Conservation (phyloP, 1,284 basidiomycete genomes). For the Rhodotorula sp. region DNA sequence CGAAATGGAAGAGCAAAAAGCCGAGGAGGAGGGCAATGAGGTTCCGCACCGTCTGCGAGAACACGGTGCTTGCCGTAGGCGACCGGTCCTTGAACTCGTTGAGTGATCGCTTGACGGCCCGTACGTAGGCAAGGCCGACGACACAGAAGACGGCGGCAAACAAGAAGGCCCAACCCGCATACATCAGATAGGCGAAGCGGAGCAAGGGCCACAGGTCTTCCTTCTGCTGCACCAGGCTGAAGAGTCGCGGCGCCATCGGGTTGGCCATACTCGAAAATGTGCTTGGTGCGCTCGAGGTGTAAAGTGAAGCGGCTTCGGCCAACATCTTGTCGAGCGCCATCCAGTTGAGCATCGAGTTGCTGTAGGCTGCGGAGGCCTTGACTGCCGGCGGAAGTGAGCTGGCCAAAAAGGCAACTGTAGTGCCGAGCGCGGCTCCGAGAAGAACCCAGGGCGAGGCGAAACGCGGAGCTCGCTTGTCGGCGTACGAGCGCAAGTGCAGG, state of each 20-base stretch:
- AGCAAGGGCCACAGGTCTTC: background rate
- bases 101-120: background rate
- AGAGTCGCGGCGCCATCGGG: background rate
- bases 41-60: background rate
- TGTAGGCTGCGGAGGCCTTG: background rate
- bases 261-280: background rate
- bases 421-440: background rate
- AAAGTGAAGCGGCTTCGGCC: background rate
- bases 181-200: background rate
- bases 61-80: background rate
- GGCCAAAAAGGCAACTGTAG: background rate
- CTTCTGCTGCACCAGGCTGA: background rate
- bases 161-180: background rate
- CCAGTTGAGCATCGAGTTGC: background rate
- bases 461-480: background rate
- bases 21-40: background rate
- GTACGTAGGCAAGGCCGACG: background rate
- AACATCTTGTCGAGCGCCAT: background rate
- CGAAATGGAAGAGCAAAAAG: background rate
- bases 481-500: conserved; percentile 2
- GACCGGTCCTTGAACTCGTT: background rate
- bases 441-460: background rate
- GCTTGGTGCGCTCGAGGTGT: background rate
- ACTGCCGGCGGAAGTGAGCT: background rate
- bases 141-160: background rate